phyloP scores from a whole-genome alignment of 192 early-diverging fungal species.

The Coemansia sp. region DNA sequence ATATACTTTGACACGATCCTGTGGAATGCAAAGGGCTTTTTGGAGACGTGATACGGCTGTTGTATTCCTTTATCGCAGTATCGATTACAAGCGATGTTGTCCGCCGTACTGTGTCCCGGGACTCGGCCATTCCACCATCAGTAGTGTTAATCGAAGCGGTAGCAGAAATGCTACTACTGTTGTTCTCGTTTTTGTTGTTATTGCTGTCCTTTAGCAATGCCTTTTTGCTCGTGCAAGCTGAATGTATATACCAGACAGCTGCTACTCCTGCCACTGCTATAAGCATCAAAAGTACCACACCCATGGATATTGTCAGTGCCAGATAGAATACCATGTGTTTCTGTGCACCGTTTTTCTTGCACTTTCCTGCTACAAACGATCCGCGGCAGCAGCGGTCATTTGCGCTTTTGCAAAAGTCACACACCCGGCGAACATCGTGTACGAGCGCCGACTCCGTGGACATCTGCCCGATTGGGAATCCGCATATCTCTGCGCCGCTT shows the following conservation, averaged over 20 bases:
- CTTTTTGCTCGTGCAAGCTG: not conserved
- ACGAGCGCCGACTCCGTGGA: not conserved
- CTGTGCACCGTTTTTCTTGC: not conserved
- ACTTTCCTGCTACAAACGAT: constrained; percentile 8
- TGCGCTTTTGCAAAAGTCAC: constrained; percentile 11
- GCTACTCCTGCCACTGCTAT: not conserved
- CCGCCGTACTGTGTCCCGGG: not conserved
- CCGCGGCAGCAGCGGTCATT: constrained; percentile 13
- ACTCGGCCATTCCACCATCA: not conserved
- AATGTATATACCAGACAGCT: constrained; percentile 15
- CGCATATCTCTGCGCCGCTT: constrained; percentile 31
- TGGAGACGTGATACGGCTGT: not conserved
- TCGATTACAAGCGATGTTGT: constrained; percentile 2
- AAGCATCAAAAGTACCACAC: constrained; percentile 9
- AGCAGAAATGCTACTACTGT: too few species aligned
- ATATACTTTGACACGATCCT: not conserved
- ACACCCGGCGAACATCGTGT: constrained; percentile 7
- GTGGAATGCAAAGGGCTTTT: not conserved
- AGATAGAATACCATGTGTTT: constrained; percentile 5
- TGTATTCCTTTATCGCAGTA: not conserved
- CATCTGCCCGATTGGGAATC: constrained; percentile 4
- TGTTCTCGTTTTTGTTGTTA: not conserved
- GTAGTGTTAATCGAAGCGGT: not conserved
- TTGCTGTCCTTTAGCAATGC: not conserved
- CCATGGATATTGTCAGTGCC: constrained; percentile 13